phyloP scores from a whole-genome alignment of 2,329 filamentous ascomycete genomes.

The Biscogniauxia marginata region DNA sequence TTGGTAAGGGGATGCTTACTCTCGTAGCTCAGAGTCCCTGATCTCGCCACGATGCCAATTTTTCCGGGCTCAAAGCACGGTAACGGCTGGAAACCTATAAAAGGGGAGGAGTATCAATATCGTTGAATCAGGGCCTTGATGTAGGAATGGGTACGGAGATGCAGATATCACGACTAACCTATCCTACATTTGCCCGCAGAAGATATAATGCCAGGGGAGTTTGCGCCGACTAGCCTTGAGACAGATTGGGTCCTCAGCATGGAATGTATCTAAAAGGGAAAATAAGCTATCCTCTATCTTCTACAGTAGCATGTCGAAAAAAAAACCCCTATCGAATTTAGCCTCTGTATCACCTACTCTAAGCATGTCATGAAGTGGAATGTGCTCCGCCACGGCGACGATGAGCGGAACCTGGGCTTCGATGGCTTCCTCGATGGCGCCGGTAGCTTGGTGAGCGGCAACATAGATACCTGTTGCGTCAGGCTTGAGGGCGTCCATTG shows the following conservation, averaged over 20 bases:
- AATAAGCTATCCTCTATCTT: constrained; percentile 4
- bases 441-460: constrained; percentile 68
- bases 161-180: constrained; percentile 13
- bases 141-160: neutral
- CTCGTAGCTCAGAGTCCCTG: constrained; percentile 73
- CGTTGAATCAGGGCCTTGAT: no score
- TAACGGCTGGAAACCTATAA: constrained; percentile 73
- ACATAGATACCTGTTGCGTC: constrained; percentile 81
- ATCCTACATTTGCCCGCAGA: constrained; percentile 60
- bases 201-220: constrained; percentile 73
- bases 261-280: constrained; percentile 55
- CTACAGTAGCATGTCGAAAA: neutral
- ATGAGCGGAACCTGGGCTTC: constrained; percentile 75
- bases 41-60: constrained; percentile 71
- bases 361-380: constrained; percentile 71
- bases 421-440: constrained; percentile 76
- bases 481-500: constrained; percentile 68
- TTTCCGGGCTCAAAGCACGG: constrained; percentile 68
- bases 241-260: constrained; percentile 68
- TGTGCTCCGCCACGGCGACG: constrained; percentile 72
- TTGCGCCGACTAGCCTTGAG: constrained; percentile 68
- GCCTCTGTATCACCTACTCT: constrained; percentile 45
- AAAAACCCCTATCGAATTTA: no score
- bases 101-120: constrained; percentile 30
- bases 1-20: constrained; percentile 23